These are phyloP conservation scores for Cutaneotrichosporon sp. DNA, from an alignment of 1,284 basidiomycete species.

Conservation along the genomic window DNA sequence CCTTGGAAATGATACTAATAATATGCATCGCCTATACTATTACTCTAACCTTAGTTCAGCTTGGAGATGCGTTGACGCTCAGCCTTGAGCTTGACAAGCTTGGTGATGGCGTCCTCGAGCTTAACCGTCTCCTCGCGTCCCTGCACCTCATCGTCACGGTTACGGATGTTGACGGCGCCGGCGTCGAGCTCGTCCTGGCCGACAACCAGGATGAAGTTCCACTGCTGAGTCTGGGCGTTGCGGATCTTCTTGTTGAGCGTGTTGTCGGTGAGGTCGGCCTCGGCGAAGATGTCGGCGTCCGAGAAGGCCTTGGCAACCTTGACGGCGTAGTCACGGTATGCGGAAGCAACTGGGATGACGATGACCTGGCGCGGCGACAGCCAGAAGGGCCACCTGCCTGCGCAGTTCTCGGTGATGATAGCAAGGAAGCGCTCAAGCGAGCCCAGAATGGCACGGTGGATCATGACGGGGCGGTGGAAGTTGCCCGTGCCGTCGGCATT, in stretches of 20 bases:
- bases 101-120: slow-evolving; percentile 36
- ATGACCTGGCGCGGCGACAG: slow-evolving; percentile 89
- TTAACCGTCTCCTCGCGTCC: slow-evolving; percentile 46
- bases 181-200: slow-evolving; percentile 85
- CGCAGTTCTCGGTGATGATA: slow-evolving; percentile 95
- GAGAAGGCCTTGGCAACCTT: slow-evolving; percentile 58
- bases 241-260: slow-evolving; percentile 96
- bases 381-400: slow-evolving; percentile 99
- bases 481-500: slow-evolving; percentile 53
- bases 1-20: no score
- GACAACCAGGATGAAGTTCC: slow-evolving; percentile 93
- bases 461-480: slow-evolving; percentile 84
- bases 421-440: slow-evolving; percentile 94
- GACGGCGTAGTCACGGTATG: slow-evolving; percentile 82
- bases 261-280: slow-evolving; percentile 87
- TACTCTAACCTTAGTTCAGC: slow-evolving; percentile 3
- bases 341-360: slow-evolving; percentile 83
- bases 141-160: slow-evolving; percentile 71
- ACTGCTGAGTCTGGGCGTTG: slow-evolving; percentile 85
- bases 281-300: slow-evolving; percentile 73
- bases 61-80: slow-evolving; percentile 30
- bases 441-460: slow-evolving; percentile 95
- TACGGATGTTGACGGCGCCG: slow-evolving; percentile 87
- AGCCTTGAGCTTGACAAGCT: slow-evolving; percentile 39
- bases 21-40: neutral